Evolutionary conservation across 2,329 filamentous ascomycete species (phyloP).

Genomic region (Coniochaeta sp.): DNA sequence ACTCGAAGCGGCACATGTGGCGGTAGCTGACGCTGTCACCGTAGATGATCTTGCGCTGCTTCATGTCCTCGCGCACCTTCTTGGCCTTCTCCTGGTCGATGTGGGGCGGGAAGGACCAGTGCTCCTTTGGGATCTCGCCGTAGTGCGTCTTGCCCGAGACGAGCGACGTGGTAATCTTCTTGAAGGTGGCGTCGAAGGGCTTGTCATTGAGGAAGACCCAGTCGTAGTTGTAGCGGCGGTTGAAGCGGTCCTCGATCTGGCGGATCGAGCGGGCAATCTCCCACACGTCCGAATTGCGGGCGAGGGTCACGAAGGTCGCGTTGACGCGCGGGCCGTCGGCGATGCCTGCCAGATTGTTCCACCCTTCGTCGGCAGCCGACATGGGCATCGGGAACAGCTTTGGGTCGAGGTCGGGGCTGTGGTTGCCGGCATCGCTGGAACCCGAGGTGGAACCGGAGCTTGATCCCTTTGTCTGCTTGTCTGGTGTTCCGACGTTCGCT

Average conservation of each 20-base stretch:
- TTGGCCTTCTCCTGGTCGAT: slow-evolving; percentile 93
- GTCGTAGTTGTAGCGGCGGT: slow-evolving; percentile 92
- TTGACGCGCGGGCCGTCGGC: slow-evolving; percentile 75
- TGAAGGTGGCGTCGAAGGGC: slow-evolving; percentile 89
- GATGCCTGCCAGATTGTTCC: slow-evolving; percentile 42
- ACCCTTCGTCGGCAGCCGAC: slow-evolving; percentile 44
- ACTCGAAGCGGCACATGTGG: slow-evolving; percentile 99
- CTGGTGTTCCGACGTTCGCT: neutral
- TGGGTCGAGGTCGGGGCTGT: slow-evolving; percentile 25
- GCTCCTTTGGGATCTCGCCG: slow-evolving; percentile 79
- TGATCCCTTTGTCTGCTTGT: slow-evolving; percentile 5
- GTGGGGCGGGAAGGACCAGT: slow-evolving; percentile 95
- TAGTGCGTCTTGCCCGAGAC: slow-evolving; percentile 93
- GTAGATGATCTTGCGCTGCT: slow-evolving; percentile 91
- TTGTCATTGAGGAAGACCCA: slow-evolving; percentile 99
- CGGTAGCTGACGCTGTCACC: slow-evolving; percentile 95
- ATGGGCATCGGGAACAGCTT: slow-evolving; percentile 42
- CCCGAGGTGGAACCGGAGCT: neutral
- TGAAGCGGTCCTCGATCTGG: slow-evolving; percentile 96
- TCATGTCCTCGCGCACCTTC: slow-evolving; percentile 91
- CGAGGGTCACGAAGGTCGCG: slow-evolving; percentile 93
- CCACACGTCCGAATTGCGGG: slow-evolving; percentile 90
- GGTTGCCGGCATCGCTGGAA: slow-evolving; percentile 6
- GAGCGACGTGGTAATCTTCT: slow-evolving; percentile 78
- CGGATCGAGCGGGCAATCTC: slow-evolving; percentile 95